Base-by-base conservation (phyloP, 495 filamentous ascomycete genomes). In the Emericellopsis terricola region DNA sequence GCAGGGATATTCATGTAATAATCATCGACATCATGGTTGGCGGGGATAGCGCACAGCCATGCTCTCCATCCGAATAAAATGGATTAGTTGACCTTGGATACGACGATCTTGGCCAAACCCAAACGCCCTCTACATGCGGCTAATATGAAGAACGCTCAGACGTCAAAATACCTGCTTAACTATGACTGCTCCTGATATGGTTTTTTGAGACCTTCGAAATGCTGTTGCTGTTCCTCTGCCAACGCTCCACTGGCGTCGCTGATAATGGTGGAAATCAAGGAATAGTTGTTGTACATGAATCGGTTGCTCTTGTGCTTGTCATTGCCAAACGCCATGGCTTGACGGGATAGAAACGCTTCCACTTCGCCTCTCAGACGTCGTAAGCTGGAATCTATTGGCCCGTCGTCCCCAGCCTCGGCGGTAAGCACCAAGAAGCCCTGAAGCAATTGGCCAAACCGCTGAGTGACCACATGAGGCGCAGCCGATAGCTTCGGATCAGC, bases 231-330 rank as follows among this genome's bases (percentile, higher is more conserved):
- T 44, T 91, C 83, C 11, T 49, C 55, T 21, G 81, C 82, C 53
- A 89, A 49, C 57, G 82, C 84, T 15, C 84, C 84, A 39, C 71
- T 68, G 39, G 73, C 71, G 56, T 86, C 84, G 54, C 77, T 76
- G 41, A 97, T 76, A 39, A 97, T 92, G 7, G 91, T 93, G 54
- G 83, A 53, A 8, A 97, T 69, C 46, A 97, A 62, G 31, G 76
- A 81, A 56, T 93, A 96, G 49, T 97, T 96, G 51, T 94, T 96
- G 46, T 72, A 81, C 42, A 96, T 55, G 43, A 96, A 94, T 38
- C 91, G 60, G 49, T 86, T 81, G 44, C 81, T 58, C 57, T 84
- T 87, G 46, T 81, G 68, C 37, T 67, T 59, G 41, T 91, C 82
- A 19, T 43, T 47, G 2, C 71, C 73, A 37, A 85, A 73, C 15